Evolutionary conservation across 768 basidiomycete genomes (phyloP).

Genomic region (Neoboletus magnificus): DNA sequence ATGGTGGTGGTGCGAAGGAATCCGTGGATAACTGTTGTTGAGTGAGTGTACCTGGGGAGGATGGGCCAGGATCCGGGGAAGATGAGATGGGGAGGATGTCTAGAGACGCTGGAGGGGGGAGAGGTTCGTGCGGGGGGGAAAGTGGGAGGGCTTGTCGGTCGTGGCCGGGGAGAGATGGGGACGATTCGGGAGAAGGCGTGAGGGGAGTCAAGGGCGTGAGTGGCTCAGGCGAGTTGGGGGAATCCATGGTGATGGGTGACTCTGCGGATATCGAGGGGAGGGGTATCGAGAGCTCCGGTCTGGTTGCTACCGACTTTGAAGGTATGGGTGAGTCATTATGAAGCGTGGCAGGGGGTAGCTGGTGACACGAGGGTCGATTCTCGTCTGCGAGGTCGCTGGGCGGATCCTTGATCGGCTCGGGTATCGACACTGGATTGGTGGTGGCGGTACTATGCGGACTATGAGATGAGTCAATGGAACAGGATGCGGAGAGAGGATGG

Average conservation of each 20-base stretch:
- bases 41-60: background rate
- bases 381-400: background rate
- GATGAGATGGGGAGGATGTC: slow-evolving; percentile 1
- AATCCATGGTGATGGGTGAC: background rate
- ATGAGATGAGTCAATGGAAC: background rate
- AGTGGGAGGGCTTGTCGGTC: slow-evolving; percentile 17
- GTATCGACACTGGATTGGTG: background rate
- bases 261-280: background rate
- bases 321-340: background rate
- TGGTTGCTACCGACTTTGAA: background rate
- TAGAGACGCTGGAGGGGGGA: slow-evolving; percentile 2
- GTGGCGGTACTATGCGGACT: slow-evolving; percentile 7
- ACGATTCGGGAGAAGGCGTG: slow-evolving; percentile 20
- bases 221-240: slow-evolving; percentile 9
- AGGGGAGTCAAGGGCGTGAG: slow-evolving; percentile 23
- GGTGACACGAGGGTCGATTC: background rate
- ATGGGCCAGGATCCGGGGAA: background rate
- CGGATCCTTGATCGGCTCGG: slow-evolving; percentile 1
- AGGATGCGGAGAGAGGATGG: background rate
- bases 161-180: slow-evolving; percentile 25
- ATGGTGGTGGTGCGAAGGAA: slow-evolving; percentile 2
- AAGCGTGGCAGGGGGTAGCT: too few species aligned
- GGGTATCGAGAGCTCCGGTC: slow-evolving; percentile 4
- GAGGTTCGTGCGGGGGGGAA: slow-evolving; percentile 6
- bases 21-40: background rate